Percentiles rank a stretch among this genome's conserved stretches.
Evolutionary conservation across 176 grass and related monocot genomes (phyloP).

Genomic region (Musa acuminata): DNA sequence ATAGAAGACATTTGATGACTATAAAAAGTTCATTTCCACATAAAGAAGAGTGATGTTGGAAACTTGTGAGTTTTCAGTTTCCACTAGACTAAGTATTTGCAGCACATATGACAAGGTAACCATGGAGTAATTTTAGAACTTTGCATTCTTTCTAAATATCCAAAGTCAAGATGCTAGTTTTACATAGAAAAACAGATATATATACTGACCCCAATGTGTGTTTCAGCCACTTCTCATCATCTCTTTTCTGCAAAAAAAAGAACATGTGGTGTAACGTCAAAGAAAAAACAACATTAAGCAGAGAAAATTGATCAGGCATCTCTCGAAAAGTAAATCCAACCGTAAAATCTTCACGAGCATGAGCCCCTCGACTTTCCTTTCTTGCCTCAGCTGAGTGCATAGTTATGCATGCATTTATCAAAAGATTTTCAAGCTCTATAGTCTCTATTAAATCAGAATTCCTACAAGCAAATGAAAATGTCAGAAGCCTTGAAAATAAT

Average conservation of each 20-base stretch:
- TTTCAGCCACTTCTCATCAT: constrained; percentile 74
- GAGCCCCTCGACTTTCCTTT: constrained; percentile 91
- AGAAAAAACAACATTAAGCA: background rate
- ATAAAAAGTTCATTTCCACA: no score
- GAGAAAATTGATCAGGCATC: background rate
- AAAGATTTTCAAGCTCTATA: constrained; percentile 77
- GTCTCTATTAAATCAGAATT: constrained; percentile 95
- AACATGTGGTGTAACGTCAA: background rate
- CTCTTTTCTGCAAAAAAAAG: constrained; percentile 58
- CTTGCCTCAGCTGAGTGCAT: constrained; percentile 92
- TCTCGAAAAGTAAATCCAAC: constrained; percentile 19
- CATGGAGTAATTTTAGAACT: background rate
- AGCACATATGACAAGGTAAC: no score
- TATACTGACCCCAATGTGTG: constrained; percentile 65
- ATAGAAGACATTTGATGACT: no score
- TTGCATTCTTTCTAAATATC: constrained; percentile 1
- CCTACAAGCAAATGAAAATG: constrained; percentile 23
- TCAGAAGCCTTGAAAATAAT: background rate
- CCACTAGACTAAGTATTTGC: no score
- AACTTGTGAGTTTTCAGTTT: no score
- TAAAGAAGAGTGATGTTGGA: no score
- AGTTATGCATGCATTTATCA: constrained; percentile 90
- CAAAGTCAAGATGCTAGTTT: background rate
- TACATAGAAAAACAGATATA: background rate
- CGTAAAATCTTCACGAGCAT: constrained; percentile 93